A percentile compares a stretch with the other conserved stretches of the same genome.
phyloP scores from a whole-genome alignment of 306 rosid genomes.

The Pterocarpus macrocarpus region DNA sequence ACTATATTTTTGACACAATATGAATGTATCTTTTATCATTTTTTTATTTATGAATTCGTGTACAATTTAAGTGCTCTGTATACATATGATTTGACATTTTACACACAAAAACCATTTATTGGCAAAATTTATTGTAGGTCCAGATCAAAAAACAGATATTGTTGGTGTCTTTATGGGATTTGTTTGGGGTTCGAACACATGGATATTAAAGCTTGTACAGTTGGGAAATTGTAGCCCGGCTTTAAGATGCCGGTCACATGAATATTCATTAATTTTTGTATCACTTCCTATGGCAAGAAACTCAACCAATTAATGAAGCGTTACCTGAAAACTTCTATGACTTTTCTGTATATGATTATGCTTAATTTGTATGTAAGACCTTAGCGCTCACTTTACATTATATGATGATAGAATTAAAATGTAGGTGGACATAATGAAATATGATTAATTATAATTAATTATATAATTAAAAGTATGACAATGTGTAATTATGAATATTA shows the following conservation, averaged over 20 bases:
- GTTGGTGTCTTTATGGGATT: not conserved
- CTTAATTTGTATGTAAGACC: not conserved
- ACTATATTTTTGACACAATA: too few species aligned
- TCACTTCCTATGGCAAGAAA: not conserved
- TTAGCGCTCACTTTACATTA: too few species aligned
- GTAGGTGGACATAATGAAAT: not conserved
- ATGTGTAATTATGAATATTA: too few species aligned
- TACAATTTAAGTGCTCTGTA: too few species aligned
- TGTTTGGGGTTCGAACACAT: not conserved
- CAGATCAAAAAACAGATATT: too few species aligned
- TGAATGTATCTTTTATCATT: too few species aligned
- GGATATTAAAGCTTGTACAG: not conserved
- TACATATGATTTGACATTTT: not conserved
- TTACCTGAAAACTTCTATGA: not conserved
- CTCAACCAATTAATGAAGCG: not conserved
- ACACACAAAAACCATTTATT: too few species aligned
- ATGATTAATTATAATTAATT: too few species aligned
- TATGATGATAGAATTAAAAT: not conserved
- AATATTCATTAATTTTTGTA: not conserved
- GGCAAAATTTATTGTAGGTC: not conserved
- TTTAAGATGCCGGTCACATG: not conserved
- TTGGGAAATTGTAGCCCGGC: not conserved
- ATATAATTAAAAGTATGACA: too few species aligned
- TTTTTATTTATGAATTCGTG: too few species aligned
- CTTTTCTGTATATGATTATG: not conserved